Base-by-base conservation (phyloP, 495 filamentous ascomycete species). In the Penicillium robsamsonii region DNA sequence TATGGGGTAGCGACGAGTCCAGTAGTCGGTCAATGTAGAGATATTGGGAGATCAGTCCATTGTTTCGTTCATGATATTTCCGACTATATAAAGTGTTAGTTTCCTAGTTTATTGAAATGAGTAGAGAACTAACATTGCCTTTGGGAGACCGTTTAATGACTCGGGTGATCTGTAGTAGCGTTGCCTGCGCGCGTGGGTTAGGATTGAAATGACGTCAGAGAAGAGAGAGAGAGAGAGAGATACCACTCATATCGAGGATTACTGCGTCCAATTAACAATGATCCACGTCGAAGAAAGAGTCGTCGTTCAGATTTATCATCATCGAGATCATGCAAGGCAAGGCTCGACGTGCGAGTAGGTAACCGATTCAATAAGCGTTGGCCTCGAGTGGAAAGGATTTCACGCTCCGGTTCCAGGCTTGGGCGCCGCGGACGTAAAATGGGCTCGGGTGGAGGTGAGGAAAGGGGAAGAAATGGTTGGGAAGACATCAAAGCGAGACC, bases 1-100 rank as follows among this genome's bases (percentile, higher is more conserved):
- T 84, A 57, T 91, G 90, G 1, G 92, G 91, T 6, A 96, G 75
- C 7, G 91, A 92, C 12, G 90, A 95, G 70, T 95, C 91, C 33
- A 97, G 80, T 18, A 97, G 73, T n/a, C 87, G 81, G 70, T 97
- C 92, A 59, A 96, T 95, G 64, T 93, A 96, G 46, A 90, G 79
- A 67, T 96, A 97, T 61, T 91, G 88, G 54, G 91, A 87, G 48
- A 97, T 83, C 10, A 97, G 72, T 50, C 79, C 80, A 67, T 97
- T 97, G 62, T 81, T 91, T 6, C 87, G 82, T 68, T 92, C 85
- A 68, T 97, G 92, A 72, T 94, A 96, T 66, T 87, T 57, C 18
- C 91, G 87, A 20, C 73, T 76, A 18, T 13, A 25, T 38, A 17
- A 44, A 1, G 41, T n/a, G 35, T 58, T 15, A 46, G 17, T 29